A percentile compares a stretch with the other conserved stretches of the same genome.
Evolutionary conservation across 305 asterid genomes (phyloP).

Genomic region (Salvia sclarea): DNA sequence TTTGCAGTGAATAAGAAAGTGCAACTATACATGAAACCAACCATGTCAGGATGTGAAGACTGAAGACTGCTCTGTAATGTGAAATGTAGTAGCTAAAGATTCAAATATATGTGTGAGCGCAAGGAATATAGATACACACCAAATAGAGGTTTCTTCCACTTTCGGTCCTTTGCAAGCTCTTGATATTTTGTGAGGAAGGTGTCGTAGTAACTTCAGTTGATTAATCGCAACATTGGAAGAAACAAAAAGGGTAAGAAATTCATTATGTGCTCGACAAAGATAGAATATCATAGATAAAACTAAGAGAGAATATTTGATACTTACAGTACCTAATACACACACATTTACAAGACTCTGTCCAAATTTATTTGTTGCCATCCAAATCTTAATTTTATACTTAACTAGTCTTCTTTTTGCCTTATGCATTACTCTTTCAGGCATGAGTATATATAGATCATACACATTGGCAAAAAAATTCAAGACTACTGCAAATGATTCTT

Average conservation of each 20-base stretch:
- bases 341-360: too few relatives aligned
- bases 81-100: constrained; percentile 11
- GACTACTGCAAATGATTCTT: not conserved
- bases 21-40: constrained; percentile 54
- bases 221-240: constrained; percentile 20
- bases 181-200: constrained; percentile 64
- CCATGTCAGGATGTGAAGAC: constrained; percentile 14
- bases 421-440: not conserved
- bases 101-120: not conserved
- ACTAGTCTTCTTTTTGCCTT: not conserved
- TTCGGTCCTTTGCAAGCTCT: constrained; percentile 60
- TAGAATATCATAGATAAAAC: not conserved
- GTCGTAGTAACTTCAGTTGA: constrained; percentile 63
- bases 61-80: not conserved
- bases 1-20: constrained; percentile 75
- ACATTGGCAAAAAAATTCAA: not conserved
- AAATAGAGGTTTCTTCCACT: constrained; percentile 78
- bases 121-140: constrained; percentile 39
- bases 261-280: not conserved
- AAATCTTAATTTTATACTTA: too few relatives aligned
- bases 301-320: not conserved
- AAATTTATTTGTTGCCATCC: not conserved
- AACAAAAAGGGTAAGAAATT: constrained; percentile 5
- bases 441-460: not conserved
- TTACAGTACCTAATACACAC: not conserved